Evolutionary conservation across 805 yeast species (phyloP), one percentile per base, ranked within the genome.

Genomic region (Zygotorulaspora florentina): DNA sequence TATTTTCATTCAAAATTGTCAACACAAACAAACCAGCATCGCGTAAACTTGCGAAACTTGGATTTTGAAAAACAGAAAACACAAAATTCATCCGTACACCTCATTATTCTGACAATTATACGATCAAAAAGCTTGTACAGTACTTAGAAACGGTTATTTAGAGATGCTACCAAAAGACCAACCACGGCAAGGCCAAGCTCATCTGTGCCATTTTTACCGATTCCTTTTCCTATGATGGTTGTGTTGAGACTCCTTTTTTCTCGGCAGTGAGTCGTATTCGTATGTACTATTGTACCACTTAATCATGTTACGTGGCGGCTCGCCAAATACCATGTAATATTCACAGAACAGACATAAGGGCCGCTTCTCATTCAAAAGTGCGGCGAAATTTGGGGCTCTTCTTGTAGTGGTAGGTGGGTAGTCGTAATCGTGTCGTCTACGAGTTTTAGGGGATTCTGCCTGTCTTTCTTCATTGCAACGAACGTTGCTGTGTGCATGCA

Each of bases 291-390:
- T 74, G 48, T 73, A 73, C 75, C 78, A 73, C 54, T 71, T 73
- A 48, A 76, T 73, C 71, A 74, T 70, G 54, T 75, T 75, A 18
- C 61, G 59, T 0, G 82, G 81, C 40, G 75, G 73, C 37, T 60
- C 62, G 1, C 81, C 81, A 57, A 69, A 77, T 1, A 76, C 70
- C 42, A 70, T 67, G 54, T 75, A 77, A 56, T 76, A 77, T 51
- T 76, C 79, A 58, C 82, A 77, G 43, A 77, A 70, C 49, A 75
- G 60, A 55, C 82, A 77, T 49, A 70, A 43, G 7, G 61, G 61
- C 10, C 50, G 44, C 25, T 53, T 50, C 9, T 53, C 52, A 29
- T 50, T 53, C 33, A 58, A 45, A 17, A 61, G 39, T 2, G 53
- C 51, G 10, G 62, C 54, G 38, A 59, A 59, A 37, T 59, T 56